Conservation (phyloP, 257 asterid species). For the Lycium ferocissimum region DNA sequence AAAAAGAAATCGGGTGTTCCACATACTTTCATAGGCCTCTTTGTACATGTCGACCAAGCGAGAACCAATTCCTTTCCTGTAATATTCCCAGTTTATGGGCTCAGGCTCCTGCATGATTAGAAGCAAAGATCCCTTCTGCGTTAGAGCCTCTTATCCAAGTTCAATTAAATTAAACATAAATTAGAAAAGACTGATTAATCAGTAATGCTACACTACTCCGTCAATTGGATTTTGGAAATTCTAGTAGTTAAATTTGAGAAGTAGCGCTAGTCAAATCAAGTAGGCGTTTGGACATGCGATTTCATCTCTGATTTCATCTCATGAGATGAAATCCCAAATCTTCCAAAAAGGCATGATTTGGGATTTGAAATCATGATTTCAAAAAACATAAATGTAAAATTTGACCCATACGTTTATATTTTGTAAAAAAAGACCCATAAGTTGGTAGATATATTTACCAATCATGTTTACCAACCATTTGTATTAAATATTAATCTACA, state of each 20-base stretch:
- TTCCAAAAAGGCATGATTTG: too few relatives aligned
- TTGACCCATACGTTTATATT: too few relatives aligned
- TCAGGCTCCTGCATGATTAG: slow-evolving; percentile 77
- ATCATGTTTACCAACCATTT: too few relatives aligned
- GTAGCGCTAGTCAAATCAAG: not conserved
- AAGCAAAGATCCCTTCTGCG: not conserved
- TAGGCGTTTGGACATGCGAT: too few relatives aligned
- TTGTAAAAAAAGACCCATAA: too few relatives aligned
- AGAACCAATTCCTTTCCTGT: slow-evolving; percentile 90
- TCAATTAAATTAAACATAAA: not conserved
- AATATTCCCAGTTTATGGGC: slow-evolving; percentile 91
- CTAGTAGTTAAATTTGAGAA: not conserved
- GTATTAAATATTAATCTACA: too few relatives aligned
- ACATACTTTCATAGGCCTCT: slow-evolving; percentile 86
- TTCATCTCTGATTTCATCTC: too few relatives aligned
- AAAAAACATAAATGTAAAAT: too few relatives aligned
- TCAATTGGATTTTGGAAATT: not conserved
- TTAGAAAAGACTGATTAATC: not conserved
- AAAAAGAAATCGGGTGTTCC: not conserved
- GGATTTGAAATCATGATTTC: too few relatives aligned
- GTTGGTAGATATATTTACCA: too few relatives aligned
- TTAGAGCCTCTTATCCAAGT: not conserved
- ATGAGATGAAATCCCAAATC: too few relatives aligned
- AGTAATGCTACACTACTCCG: not conserved
- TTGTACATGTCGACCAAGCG: slow-evolving; percentile 95